phyloP scores from a whole-genome alignment of 495 filamentous ascomycete species.

The Tuber aestivum region DNA sequence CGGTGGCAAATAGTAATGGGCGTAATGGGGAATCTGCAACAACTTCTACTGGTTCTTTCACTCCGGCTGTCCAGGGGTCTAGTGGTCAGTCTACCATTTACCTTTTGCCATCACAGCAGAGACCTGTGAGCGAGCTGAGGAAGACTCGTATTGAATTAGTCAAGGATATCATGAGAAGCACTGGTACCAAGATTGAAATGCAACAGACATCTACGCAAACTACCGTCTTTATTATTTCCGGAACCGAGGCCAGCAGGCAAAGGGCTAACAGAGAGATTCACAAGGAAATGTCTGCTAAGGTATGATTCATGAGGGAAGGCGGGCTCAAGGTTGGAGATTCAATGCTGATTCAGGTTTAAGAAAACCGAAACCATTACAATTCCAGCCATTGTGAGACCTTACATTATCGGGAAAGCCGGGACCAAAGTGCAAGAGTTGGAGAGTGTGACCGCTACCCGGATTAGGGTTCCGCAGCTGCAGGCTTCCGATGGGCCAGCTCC shows the following conservation, averaged over 20 bases:
- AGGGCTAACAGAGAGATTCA: constrained; percentile 82
- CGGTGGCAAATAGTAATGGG: constrained; percentile 43
- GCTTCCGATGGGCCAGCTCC: constrained; percentile 48
- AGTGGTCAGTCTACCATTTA: constrained; percentile 76
- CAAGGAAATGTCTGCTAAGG: constrained; percentile 76
- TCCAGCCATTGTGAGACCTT: constrained; percentile 70
- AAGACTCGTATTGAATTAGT: constrained; percentile 78
- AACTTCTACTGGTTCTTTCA: constrained; percentile 53
- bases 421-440: constrained; percentile 82
- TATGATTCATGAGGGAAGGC: constrained; percentile 40
- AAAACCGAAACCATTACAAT: constrained; percentile 46
- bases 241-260: constrained; percentile 62
- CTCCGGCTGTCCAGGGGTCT: constrained; percentile 54
- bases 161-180: constrained; percentile 78
- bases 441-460: constrained; percentile 74
- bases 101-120: constrained; percentile 61
- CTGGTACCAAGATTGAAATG: constrained; percentile 77
- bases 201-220: constrained; percentile 53
- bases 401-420: constrained; percentile 88
- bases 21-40: constrained; percentile 48
- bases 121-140: constrained; percentile 65
- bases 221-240: constrained; percentile 72
- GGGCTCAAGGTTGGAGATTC: constrained; percentile 23
- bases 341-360: constrained; percentile 16
- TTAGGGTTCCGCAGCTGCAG: constrained; percentile 78